Evolutionary conservation across 176 grass and related monocot species (phyloP).

Genomic region (Thinopyrum elongatum): DNA sequence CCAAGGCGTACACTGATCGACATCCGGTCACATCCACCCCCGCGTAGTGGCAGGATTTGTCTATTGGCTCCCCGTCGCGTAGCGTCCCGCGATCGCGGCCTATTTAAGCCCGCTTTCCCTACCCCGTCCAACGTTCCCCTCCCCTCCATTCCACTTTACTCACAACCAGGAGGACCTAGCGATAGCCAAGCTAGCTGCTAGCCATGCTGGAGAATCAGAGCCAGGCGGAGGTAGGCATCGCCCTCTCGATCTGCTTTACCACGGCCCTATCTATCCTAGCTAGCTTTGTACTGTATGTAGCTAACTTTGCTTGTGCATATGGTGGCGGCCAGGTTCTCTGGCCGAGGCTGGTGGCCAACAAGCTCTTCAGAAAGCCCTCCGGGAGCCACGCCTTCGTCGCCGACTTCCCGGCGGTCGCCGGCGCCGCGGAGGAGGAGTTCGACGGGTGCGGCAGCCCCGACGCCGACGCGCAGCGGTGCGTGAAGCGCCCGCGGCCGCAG

Average conservation of each 20-base stretch:
- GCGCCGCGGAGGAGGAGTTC: slow-evolving; percentile 17
- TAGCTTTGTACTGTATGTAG: not conserved
- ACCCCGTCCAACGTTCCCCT: slow-evolving; percentile 38
- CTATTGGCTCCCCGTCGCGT: slow-evolving; percentile 3
- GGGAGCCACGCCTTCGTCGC: slow-evolving; percentile 65
- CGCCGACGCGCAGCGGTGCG: slow-evolving; percentile 33
- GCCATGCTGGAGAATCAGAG: slow-evolving; percentile 61
- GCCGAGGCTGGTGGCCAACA: slow-evolving; percentile 86
- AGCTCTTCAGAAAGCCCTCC: slow-evolving; percentile 65
- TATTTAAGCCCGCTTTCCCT: slow-evolving; percentile 47
- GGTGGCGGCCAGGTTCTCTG: slow-evolving; percentile 59
- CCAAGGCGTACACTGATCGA: slow-evolving; percentile 4
- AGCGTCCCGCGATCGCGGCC: not conserved
- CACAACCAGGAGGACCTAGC: not conserved
- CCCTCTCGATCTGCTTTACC: not conserved
- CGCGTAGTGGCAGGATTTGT: not conserved
- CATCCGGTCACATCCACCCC: not conserved
- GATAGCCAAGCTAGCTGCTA: not conserved
- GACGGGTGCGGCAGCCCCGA: slow-evolving; percentile 42
- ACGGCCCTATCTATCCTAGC: not conserved
- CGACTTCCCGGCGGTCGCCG: slow-evolving; percentile 50
- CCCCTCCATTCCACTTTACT: slow-evolving; percentile 9
- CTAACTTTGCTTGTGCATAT: not conserved
- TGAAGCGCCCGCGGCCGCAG: slow-evolving; percentile 33
- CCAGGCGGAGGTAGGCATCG: slow-evolving; percentile 54